A percentile compares a stretch with the other conserved stretches of the same genome.
Evolutionary conservation across 306 rosid genomes (phyloP).

Genomic region (Arachis hypogaea): DNA sequence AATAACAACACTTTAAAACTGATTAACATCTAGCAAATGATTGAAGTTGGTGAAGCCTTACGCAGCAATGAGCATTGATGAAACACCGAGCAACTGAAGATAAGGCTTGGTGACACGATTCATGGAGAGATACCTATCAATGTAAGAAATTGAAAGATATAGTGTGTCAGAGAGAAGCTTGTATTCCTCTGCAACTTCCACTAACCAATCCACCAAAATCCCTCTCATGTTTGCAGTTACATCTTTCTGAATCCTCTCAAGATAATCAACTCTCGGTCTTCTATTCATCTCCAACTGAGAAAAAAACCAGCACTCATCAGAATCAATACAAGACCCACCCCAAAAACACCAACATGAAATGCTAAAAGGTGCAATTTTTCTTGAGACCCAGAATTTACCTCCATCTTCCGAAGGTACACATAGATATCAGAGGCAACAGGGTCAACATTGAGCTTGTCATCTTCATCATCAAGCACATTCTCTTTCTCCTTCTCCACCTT

Average conservation of each 20-base stretch:
- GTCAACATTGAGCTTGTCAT: conserved; percentile 33
- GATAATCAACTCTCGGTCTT: conserved; percentile 58
- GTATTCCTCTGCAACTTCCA: conserved; percentile 72
- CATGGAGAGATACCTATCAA: conserved; percentile 65
- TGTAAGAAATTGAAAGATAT: conserved; percentile 58
- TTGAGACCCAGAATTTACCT: conserved; percentile 46
- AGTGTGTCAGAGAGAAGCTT: conserved; percentile 72
- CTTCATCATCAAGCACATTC: not conserved
- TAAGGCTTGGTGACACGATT: conserved; percentile 38
- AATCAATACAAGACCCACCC: not conserved
- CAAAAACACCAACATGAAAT: not conserved
- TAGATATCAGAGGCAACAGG: conserved; percentile 57
- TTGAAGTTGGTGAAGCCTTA: conserved; percentile 35
- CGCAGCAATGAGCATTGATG: conserved; percentile 81
- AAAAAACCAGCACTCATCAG: not conserved
- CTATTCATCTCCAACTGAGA: conserved; percentile 58
- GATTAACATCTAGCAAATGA: not conserved
- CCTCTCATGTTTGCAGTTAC: conserved; percentile 70
- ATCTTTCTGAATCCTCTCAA: conserved; percentile 63
- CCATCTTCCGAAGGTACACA: conserved; percentile 56
- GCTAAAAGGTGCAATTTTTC: not conserved
- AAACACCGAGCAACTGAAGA: conserved; percentile 74
- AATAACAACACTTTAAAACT: not conserved
- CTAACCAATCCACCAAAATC: conserved; percentile 79
- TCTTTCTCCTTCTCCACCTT: not conserved